Base-by-base conservation (phyloP, 768 basidiomycete genomes). In the Podaxis rugospora region DNA sequence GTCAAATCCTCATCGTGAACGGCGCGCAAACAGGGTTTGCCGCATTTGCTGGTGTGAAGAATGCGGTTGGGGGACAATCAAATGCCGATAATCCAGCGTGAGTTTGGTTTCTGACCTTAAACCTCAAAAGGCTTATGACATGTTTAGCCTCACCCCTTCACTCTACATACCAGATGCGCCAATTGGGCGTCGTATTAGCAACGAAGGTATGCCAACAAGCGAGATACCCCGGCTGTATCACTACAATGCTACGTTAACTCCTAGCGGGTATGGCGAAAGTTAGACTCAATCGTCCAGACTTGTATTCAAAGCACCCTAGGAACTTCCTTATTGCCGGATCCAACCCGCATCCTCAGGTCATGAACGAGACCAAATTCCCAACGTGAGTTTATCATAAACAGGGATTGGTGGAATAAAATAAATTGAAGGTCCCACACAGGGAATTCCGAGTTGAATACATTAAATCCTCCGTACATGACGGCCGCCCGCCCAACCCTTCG, bases 201-300 rank as follows among this genome's bases (percentile, higher is more conserved):
- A 77, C 63, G 71, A 72, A 6, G 78, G 77, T 21, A 69, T 80
- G 60, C 75, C 78, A 40, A 69, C 72, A 7, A 72, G 74, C 4
- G 59, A 71, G 36, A 78, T 87, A 64, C 73, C 84, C 42, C 72
- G 86, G 18, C 32, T 87, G 74, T 88, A 87, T 71, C 86, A 88
- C 70, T 85, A 84, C 3, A 74, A 75, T 3, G 83, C 82, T 14
- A 81, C 80, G 21, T 74, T 86, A 64, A 79, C 85, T 11, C 80
- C 83, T 16, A 80, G 80, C 59, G 83, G 83, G 64, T 79, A 75
- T 32, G 72, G 78, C 11, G 37, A 11, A 9, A 3, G 16, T 44
- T 7, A n/a, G 28, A 32, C 2, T 32, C 28, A 32, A 32, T 16
- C 16, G 18, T 44, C n/a, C n/a, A 44, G 18, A 18, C 18, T 49